Base-by-base conservation (phyloP, 305 asterid genomes). In the Fraxinus albicans region DNA sequence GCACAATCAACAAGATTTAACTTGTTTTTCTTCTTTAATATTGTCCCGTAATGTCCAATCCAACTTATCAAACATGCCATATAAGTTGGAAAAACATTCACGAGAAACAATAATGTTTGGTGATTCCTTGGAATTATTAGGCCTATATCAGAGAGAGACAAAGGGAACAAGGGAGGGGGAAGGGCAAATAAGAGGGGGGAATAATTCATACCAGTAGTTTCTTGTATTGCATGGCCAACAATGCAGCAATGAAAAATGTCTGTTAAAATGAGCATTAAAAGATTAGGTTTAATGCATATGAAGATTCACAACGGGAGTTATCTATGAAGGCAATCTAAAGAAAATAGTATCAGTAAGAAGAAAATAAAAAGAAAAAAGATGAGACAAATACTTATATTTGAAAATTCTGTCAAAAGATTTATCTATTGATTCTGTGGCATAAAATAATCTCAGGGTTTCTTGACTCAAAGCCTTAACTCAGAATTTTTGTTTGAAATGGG, bases 211-310 rank as follows among this genome's bases (percentile, higher is more conserved):
- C 99, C 97, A 95, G 92, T 60, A 94, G 19, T 89, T 91, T 95
- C 73, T 94, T 89, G 42, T 95, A 95, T 85, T 94, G 97, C 98
- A 95, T 95, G 53, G 98, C 99, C 90, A 95, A 86, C 79, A 94
- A 92, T 25, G 97, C 99, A 74, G 98, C 98, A 79, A 95, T 95
- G 94, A 95, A 95, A 85, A 95, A 95, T 38, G 99, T 95, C 99
- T 95, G 98, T 83, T 74, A 87, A 85, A 86, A 69, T 50, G 77
- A 21, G 29, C 27, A 21, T n/a, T n/a, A 60, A 17, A 17, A n/a
- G 6, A 53, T 53, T 53, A 53, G 65, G 23, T 53, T 17, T n/a
- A 53, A n/a, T 53, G 19, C 63, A 17, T 53, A 53, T 17, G 17
- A 53, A 17, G 65, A 53, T 53, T 53, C 65, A 53, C 23, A 53